Percentiles rank a stretch among this genome's conserved stretches.
Evolutionary conservation across 176 grass and related monocot genomes (phyloP).

Genomic region (Eleusine indica): DNA sequence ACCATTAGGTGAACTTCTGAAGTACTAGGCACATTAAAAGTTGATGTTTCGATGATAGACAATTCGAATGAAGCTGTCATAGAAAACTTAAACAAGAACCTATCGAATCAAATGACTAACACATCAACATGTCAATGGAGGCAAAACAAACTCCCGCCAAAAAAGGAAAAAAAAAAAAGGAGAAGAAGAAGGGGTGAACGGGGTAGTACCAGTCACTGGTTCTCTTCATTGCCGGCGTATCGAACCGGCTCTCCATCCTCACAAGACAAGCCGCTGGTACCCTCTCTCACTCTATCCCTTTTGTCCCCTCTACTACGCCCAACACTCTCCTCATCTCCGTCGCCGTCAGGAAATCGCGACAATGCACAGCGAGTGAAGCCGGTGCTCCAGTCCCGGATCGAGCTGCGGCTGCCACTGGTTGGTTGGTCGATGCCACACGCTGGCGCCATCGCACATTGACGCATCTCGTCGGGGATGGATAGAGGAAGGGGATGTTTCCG

Average conservation of each 20-base stretch:
- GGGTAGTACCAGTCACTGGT: slow-evolving; percentile 63
- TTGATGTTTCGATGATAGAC: neutral
- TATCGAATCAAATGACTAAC: neutral
- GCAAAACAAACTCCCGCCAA: neutral
- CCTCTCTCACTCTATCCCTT: neutral
- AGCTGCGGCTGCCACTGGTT: slow-evolving; percentile 18
- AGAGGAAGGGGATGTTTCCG: neutral
- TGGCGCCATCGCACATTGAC: neutral
- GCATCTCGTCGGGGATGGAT: slow-evolving; percentile 1
- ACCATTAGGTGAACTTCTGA: no score
- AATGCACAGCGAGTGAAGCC: slow-evolving; percentile 38
- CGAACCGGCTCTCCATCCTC: slow-evolving; percentile 50
- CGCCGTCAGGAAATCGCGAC: slow-evolving; percentile 32
- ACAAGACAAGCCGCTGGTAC: neutral
- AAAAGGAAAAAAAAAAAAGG: neutral
- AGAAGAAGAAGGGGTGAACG: neutral
- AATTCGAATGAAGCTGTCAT: no score
- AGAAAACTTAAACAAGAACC: neutral
- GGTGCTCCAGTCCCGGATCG: slow-evolving; percentile 25
- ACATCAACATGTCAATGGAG: neutral
- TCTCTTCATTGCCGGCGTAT: slow-evolving; percentile 70
- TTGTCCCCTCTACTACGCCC: neutral
- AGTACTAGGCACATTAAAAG: no score
- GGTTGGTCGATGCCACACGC: slow-evolving; percentile 31
- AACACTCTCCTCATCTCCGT: slow-evolving; percentile 31